Conservation (phyloP, 169 alveolate genomes). For the Plasmodium berghei region DNA sequence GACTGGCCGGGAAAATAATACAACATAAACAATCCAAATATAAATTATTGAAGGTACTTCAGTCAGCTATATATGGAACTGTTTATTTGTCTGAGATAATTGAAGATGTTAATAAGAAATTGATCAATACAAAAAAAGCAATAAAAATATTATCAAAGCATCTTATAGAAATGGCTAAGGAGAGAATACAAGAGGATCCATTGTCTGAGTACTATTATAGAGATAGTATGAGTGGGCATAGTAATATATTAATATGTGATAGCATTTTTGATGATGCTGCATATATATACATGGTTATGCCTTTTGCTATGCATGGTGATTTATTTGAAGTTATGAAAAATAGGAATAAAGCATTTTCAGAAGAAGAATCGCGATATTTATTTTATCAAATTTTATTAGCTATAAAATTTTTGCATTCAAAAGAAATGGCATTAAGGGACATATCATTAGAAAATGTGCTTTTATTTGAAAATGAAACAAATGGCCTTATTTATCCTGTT, state of each 20-base stretch:
- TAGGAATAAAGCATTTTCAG: slow-evolving; percentile 76
- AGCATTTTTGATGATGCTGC: slow-evolving; percentile 43
- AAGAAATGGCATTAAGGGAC: slow-evolving; percentile 78
- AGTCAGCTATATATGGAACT: slow-evolving; percentile 66
- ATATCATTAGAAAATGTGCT: slow-evolving; percentile 84
- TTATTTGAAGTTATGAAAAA: slow-evolving; percentile 81
- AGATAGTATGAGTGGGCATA: slow-evolving; percentile 71
- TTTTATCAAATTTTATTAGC: slow-evolving; percentile 78
- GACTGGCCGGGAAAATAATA: slow-evolving; percentile 28
- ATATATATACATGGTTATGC: slow-evolving; percentile 77
- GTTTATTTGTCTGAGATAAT: slow-evolving; percentile 49
- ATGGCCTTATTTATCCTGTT: slow-evolving; percentile 80
- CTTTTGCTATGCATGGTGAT: slow-evolving; percentile 81
- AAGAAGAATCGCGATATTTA: slow-evolving; percentile 80
- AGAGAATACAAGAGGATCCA: slow-evolving; percentile 64
- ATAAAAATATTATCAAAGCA: slow-evolving; percentile 57
- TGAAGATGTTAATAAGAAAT: slow-evolving; percentile 3
- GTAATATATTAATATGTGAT: slow-evolving; percentile 62
- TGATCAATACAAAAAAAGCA: slow-evolving; percentile 27
- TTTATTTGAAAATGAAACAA: slow-evolving; percentile 79
- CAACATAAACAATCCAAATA: slow-evolving; percentile 22
- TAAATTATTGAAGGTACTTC: slow-evolving; percentile 30
- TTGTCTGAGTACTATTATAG: slow-evolving; percentile 62
- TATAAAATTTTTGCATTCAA: slow-evolving; percentile 73
- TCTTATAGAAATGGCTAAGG: slow-evolving; percentile 57